These are phyloP conservation scores for Limonomyces culmigenus DNA, from an alignment of 1,284 basidiomycete species.

Conservation along the genomic window DNA sequence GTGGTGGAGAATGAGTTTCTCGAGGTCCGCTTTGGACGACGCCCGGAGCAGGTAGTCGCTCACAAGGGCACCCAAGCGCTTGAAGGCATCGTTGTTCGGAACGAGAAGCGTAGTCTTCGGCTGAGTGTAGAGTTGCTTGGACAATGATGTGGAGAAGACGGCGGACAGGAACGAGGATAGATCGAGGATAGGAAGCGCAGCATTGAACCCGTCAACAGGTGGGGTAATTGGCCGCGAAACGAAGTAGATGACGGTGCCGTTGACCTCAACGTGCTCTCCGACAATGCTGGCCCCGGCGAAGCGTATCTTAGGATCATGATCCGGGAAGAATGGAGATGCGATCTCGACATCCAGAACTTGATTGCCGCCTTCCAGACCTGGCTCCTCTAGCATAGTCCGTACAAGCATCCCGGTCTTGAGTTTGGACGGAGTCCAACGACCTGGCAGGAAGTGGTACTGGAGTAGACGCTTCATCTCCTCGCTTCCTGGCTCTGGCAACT, in stretches of 20 bases:
- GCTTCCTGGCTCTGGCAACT: constrained; percentile 47
- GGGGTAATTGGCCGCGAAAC: constrained; percentile 71
- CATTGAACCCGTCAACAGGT: constrained; percentile 69
- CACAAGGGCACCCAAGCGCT: constrained; percentile 67
- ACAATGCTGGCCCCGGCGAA: constrained; percentile 79
- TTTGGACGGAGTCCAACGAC: constrained; percentile 52
- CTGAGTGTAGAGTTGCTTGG: constrained; percentile 46
- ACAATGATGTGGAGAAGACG: constrained; percentile 70
- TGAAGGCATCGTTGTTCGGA: constrained; percentile 81
- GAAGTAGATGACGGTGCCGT: constrained; percentile 81
- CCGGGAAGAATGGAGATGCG: no score
- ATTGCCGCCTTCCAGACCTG: constrained; percentile 42
- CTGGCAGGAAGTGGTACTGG: constrained; percentile 80
- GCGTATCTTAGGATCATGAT: constrained; percentile 41
- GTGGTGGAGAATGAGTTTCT: constrained; percentile 77
- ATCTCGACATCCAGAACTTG: constrained; percentile 70
- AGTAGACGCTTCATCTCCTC: constrained; percentile 50
- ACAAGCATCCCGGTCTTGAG: constrained; percentile 62
- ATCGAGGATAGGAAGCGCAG: constrained; percentile 69
- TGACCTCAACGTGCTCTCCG: constrained; percentile 57
- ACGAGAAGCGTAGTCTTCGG: constrained; percentile 75
- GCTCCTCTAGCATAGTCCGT: constrained; percentile 60
- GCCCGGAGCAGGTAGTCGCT: constrained; percentile 75
- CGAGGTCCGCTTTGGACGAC: constrained; percentile 61
- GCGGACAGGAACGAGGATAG: constrained; percentile 85